Evolutionary conservation across 805 yeast species (phyloP), one percentile per base, ranked within the genome.

Genomic region (Kazachstania viticola): DNA sequence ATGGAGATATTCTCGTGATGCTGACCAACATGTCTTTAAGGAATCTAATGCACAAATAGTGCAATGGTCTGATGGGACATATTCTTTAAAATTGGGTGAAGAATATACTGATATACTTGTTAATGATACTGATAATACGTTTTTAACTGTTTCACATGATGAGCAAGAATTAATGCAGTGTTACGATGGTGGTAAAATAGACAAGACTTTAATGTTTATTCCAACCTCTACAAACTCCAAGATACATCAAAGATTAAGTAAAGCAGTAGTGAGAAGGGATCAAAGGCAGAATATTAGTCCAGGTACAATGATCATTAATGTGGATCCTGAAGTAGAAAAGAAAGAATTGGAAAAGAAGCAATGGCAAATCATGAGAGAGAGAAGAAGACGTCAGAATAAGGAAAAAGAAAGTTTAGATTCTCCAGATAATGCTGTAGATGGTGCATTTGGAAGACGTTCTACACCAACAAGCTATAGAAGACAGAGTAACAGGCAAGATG

Each of bases 21-120:
- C 70, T n/a, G 76, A 75, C 27, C 84, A 79, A 39, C 54, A 59
- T 14, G 73, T 87, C 41, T 71, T 72, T 48, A 81, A 81, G 45
- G 94, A 85, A 53, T 79, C 94, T 8, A 91, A 91, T 51, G 77
- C 95, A 4, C 83, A 87, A 49, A 74, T 88, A 35, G 70, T 91
- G 22, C 80, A 83, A 54, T 91, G 98, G 98, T 79, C 80, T 34
- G 97, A 91, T 57, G 98, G 98, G 1, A 66, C 83, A 4, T 60
- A 75, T 40, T 85, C 96, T 2, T 62, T 91, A 44, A 87, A 83
- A 49, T 61, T 91, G 24, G 98, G 98, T 21, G 67, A 69, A 29
- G 98, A 91, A 57, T 67, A 78, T 40, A 88, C 87, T 46, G 96
- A 88, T 50, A 74, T 83, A 37, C 64, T 74, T 33, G 58, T 69